These are phyloP conservation scores for Solanum medicagineum DNA, from an alignment of 257 asterid species.

Conservation along the genomic window DNA sequence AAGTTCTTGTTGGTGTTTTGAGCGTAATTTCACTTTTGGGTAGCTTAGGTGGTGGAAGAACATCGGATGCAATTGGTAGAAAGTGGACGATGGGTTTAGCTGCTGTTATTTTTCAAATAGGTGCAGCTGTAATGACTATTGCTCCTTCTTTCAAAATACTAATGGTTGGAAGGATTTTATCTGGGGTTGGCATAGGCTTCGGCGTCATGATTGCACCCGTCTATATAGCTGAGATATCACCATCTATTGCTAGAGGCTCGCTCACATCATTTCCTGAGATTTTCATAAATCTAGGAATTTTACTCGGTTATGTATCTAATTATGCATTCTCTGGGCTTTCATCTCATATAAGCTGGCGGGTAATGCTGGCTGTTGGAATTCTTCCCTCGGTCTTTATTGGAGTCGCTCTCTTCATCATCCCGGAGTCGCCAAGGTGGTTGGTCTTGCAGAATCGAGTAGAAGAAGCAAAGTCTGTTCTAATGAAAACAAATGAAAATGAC, in stretches of 20 bases:
- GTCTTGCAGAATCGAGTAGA: slow-evolving; percentile 56
- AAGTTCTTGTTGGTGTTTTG: slow-evolving; percentile 64
- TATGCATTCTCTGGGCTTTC: slow-evolving; percentile 70
- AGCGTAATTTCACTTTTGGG: slow-evolving; percentile 81
- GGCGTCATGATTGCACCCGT: slow-evolving; percentile 94
- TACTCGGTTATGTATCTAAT: slow-evolving; percentile 82
- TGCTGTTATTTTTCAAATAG: slow-evolving; percentile 63
- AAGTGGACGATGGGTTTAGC: slow-evolving; percentile 96
- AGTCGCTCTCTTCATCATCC: slow-evolving; percentile 60
- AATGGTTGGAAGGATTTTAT: slow-evolving; percentile 64
- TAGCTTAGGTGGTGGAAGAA: slow-evolving; percentile 72
- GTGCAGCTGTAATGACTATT: slow-evolving; percentile 66
- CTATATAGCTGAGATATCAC: slow-evolving; percentile 91
- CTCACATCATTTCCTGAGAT: slow-evolving; percentile 89
- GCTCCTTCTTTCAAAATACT: slow-evolving; percentile 66
- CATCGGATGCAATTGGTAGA: slow-evolving; percentile 76
- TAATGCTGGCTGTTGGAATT: slow-evolving; percentile 88
- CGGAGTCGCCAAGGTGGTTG: slow-evolving; percentile 90
- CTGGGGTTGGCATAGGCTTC: slow-evolving; percentile 81
- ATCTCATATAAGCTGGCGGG: slow-evolving; percentile 63
- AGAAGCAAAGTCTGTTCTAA: slow-evolving; percentile 62
- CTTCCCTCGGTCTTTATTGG: slow-evolving; percentile 69
- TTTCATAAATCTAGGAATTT: slow-evolving; percentile 73
- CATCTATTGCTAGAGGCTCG: slow-evolving; percentile 60
- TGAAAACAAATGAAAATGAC: slow-evolving; percentile 64